Evolutionary conservation across 2,329 filamentous ascomycete species (phyloP).

Genomic region (Arthrobotrys iridis): DNA sequence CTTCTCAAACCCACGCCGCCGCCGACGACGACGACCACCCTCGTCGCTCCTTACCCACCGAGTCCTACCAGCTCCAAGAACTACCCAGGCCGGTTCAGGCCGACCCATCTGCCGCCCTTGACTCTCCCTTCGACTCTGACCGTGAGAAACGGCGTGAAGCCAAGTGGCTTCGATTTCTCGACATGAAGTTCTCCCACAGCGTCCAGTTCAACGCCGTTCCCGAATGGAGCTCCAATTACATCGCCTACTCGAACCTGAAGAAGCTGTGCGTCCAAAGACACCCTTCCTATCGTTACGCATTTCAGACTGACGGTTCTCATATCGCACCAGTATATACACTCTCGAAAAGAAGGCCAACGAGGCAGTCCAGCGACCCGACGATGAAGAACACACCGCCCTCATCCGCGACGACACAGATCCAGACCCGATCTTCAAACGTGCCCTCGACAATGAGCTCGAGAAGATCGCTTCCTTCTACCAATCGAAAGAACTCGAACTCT

Average conservation of each 20-base stretch:
- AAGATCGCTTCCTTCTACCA: slow-evolving; percentile 93
- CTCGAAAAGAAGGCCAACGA: slow-evolving; percentile 79
- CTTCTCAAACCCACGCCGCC: slow-evolving; percentile 6
- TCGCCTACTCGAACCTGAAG: slow-evolving; percentile 98
- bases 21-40: slow-evolving; percentile 18
- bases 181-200: slow-evolving; percentile 99
- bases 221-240: slow-evolving; percentile 99
- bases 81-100: slow-evolving; percentile 17
- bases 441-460: slow-evolving; percentile 87
- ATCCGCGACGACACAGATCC: slow-evolving; percentile 76
- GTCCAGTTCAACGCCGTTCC: slow-evolving; percentile 99
- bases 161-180: slow-evolving; percentile 71
- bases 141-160: slow-evolving; percentile 55
- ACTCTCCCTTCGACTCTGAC: slow-evolving; percentile 1
- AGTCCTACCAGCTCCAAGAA: slow-evolving; percentile 39
- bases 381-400: slow-evolving; percentile 86
- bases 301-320: not conserved
- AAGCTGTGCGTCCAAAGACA: slow-evolving; percentile 78
- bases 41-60: slow-evolving; percentile 2
- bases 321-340: slow-evolving; percentile 78
- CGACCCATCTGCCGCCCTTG: not conserved
- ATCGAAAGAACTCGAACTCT: slow-evolving; percentile 87
- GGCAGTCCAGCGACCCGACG: slow-evolving; percentile 63
- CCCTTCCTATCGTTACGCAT: not conserved
- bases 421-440: slow-evolving; percentile 80